phyloP scores from a whole-genome alignment of 2,329 filamentous ascomycete genomes.

The Cladosporium sp. region DNA sequence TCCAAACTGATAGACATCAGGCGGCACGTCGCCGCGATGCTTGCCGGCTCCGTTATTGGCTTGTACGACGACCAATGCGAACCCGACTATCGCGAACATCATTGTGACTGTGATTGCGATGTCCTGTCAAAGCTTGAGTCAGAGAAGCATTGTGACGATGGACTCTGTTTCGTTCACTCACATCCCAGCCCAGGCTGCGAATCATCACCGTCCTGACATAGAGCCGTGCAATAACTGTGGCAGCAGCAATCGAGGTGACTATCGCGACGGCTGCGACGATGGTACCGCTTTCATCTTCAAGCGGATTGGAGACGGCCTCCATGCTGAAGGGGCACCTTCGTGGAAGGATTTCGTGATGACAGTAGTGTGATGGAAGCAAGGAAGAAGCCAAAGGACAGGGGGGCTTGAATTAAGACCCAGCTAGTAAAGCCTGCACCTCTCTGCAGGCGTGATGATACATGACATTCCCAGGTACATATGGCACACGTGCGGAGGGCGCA shows the following conservation, averaged over 20 bases:
- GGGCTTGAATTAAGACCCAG: no score
- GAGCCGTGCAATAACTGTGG: not conserved
- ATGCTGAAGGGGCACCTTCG: no score
- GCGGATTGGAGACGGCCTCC: no score
- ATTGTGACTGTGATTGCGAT: not conserved
- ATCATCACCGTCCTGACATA: not conserved
- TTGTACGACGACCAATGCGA: not conserved
- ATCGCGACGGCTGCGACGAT: not conserved
- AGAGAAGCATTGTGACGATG: no score
- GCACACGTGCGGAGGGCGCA: no score
- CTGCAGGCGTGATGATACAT: no score
- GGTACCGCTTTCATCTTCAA: no score
- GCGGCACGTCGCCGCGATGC: not conserved
- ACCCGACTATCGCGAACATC: not conserved
- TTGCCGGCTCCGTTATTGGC: not conserved
- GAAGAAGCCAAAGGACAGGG: no score
- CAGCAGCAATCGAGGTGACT: not conserved
- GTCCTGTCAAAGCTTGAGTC: not conserved
- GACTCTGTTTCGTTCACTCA: not conserved
- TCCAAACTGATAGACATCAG: not conserved
- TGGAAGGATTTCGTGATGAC: no score
- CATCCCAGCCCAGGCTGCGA: constrained; percentile 1
- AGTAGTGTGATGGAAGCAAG: no score
- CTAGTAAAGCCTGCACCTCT: no score
- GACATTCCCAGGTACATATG: no score